Conservation (phyloP, 352 stramenopile species). For the Globisporangium mamillatum region DNA sequence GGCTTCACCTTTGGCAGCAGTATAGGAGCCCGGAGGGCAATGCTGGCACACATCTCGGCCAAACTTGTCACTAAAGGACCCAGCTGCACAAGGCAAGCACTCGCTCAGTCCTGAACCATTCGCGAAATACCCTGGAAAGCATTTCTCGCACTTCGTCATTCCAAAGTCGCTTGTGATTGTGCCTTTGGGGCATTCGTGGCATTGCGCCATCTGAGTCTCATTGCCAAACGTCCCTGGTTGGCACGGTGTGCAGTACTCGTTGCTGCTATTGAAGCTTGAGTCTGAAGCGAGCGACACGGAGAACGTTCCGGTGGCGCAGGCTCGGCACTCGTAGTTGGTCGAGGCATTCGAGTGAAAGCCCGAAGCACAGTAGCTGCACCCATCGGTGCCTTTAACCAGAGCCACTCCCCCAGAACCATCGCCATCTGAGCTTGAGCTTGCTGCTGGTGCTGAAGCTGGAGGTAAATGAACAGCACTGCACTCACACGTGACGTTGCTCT, state of each 20-base stretch:
- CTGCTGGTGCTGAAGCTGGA: neutral
- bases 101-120: slow-evolving; percentile 21
- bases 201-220: slow-evolving; percentile 25
- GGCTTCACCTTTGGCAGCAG: slow-evolving; percentile 32
- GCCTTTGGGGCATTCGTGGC: slow-evolving; percentile 31
- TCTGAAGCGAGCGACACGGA: neutral
- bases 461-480: slow-evolving; percentile 28
- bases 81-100: slow-evolving; percentile 43
- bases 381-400: slow-evolving; percentile 12
- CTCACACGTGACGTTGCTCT: slow-evolving; percentile 24
- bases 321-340: slow-evolving; percentile 36
- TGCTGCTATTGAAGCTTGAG: slow-evolving; percentile 6
- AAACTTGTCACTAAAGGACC: slow-evolving; percentile 28
- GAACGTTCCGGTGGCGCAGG: slow-evolving; percentile 34
- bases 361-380: slow-evolving; percentile 33
- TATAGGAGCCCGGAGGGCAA: slow-evolving; percentile 32
- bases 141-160: slow-evolving; percentile 18
- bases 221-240: slow-evolving; percentile 45
- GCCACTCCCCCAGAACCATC: slow-evolving; percentile 1
- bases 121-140: slow-evolving; percentile 27
- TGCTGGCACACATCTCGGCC: slow-evolving; percentile 26
- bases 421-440: neutral
- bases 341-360: slow-evolving; percentile 48
- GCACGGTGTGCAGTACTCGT: slow-evolving; percentile 32
- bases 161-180: slow-evolving; percentile 11